Conservation (phyloP, 2,329 filamentous ascomycete genomes). For the Penicillium hordei region DNA sequence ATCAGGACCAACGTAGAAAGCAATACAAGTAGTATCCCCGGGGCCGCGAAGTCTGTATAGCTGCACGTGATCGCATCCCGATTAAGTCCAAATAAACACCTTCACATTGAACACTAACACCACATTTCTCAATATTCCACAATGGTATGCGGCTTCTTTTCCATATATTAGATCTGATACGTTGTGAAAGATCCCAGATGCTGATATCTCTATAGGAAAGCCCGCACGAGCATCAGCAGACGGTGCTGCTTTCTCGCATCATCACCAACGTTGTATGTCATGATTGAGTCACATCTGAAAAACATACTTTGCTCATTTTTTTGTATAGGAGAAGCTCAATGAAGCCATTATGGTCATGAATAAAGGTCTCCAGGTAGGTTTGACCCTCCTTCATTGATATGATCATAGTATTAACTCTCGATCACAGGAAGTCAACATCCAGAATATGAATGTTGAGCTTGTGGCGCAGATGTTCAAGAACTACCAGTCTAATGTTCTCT, state of each 20-base stretch:
- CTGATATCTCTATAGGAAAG: constrained; percentile 65
- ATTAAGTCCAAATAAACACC: constrained; percentile 8
- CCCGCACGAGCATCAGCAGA: constrained; percentile 97
- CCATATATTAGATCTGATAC: background rate
- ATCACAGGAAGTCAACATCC: constrained; percentile 86
- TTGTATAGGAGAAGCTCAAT: constrained; percentile 84
- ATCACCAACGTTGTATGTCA: constrained; percentile 89
- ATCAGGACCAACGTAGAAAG: background rate
- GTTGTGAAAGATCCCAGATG: background rate
- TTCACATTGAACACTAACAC: constrained; percentile 14
- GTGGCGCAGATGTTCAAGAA: constrained; percentile 99
- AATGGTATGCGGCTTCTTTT: background rate
- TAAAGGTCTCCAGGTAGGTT: constrained; percentile 74
- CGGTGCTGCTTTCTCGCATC: constrained; percentile 86
- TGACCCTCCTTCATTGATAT: background rate
- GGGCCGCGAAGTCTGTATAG: constrained; percentile 9
- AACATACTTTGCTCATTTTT: constrained; percentile 12
- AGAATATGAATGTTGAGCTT: constrained; percentile 98
- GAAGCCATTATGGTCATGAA: constrained; percentile 92
- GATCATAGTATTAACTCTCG: background rate
- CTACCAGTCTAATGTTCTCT: constrained; percentile 95
- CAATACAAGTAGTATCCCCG: background rate
- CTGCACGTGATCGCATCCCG: constrained; percentile 5
- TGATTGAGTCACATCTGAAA: background rate
- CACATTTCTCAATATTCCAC: background rate